Evolutionary conservation across 345 rosid species (phyloP).

Genomic region (Corymbia maculata): DNA sequence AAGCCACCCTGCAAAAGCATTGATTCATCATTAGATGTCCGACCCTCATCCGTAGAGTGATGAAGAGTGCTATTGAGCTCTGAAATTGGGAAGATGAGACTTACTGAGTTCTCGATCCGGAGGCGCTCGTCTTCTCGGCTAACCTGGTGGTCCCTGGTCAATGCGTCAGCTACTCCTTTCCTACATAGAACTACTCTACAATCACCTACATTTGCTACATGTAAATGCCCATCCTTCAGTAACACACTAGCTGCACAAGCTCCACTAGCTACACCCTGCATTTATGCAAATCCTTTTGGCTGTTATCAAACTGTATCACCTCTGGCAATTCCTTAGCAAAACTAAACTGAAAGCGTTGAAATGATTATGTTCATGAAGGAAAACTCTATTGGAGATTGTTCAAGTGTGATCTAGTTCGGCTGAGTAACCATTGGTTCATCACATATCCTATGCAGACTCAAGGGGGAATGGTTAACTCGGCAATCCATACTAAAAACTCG

Average conservation of each 20-base stretch:
- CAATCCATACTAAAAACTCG: neutral
- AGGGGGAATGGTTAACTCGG: neutral
- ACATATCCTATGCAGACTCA: neutral
- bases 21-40: neutral
- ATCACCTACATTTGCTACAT: slow-evolving; percentile 41
- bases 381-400: neutral
- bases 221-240: slow-evolving; percentile 24
- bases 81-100: neutral
- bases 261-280: slow-evolving; percentile 37
- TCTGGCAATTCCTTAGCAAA: neutral
- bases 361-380: neutral
- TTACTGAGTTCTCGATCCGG: slow-evolving; percentile 33
- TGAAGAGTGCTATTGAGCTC: neutral
- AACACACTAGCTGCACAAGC: slow-evolving; percentile 37
- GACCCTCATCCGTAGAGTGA: neutral
- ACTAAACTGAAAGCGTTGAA: neutral
- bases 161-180: slow-evolving; percentile 22
- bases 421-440: neutral
- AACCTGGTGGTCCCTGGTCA: slow-evolving; percentile 35
- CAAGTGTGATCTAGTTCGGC: neutral
- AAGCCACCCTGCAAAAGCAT: slow-evolving; percentile 36
- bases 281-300: neutral
- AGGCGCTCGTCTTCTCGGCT: slow-evolving; percentile 30
- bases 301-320: neutral
- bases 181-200: slow-evolving; percentile 39